Evolutionary conservation across 805 yeast species (phyloP), one percentile per base, ranked within the genome.

Genomic region (Saccharomycopsis malanga): DNA sequence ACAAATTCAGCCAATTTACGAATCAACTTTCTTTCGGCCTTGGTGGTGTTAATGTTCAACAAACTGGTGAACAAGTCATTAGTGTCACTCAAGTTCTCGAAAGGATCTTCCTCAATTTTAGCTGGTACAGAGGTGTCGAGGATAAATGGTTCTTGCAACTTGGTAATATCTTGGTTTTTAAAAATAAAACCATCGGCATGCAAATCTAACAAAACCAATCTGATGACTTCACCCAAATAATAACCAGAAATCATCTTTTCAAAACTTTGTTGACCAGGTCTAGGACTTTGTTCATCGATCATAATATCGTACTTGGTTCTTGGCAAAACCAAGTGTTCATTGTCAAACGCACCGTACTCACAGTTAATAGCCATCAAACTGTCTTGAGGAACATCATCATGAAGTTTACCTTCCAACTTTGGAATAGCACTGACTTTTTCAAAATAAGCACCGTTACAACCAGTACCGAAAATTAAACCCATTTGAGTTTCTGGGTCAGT

Each of bases 211-310:
- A 91, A 69, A 45, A 83, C 75, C 64, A 88, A 72, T 64, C 98
- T 81, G 60, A 89, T 68, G 41, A 91, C 71, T 71, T 91, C 98
- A 61, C 98, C 98, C 61, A 91, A 71, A 68, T 93, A 91, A 70
- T 88, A 87, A 56, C 98, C 98, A 34, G 96, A 86, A 59, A 91
- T 87, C 96, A 91, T 87, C 72, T 91, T 91, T 72, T 91, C 98
- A 66, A 87, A 91, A 46, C 89, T 63, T 69, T 91, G 98, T 71
- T 91, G 95, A 54, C 91, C 88, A 43, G 97, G 97, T 70, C 96
- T 83, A 59, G 98, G 98, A 35, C 95, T 83, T 61, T 84, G 83
- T 24, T 67, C 71, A 66, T 91, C 98, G 55, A 91, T 82, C 55
- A 70, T 73, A 46, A 81, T 62, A 66, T 91, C 98, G 65, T 79